phyloP scores from a whole-genome alignment of 2,329 filamentous ascomycete genomes.

The Neoscytalidium dimidiatum region DNA sequence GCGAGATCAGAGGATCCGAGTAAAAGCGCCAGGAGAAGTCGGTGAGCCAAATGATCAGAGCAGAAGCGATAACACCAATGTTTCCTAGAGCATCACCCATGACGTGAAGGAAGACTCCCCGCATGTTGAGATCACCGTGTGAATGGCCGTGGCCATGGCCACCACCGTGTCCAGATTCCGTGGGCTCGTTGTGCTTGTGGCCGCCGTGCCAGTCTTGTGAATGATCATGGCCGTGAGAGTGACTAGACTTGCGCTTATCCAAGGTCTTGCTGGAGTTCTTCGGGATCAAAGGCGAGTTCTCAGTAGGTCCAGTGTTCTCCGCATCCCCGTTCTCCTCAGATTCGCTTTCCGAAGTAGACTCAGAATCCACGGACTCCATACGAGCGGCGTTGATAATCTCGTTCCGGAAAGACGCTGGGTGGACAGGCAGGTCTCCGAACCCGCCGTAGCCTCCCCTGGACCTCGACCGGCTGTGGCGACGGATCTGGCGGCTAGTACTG shows the following conservation, averaged over 20 bases:
- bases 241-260: constrained; percentile 20
- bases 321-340: constrained; percentile 32
- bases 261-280: constrained; percentile 34
- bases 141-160: constrained; percentile 69
- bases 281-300: constrained; percentile 38
- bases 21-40: constrained; percentile 81
- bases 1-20: constrained; percentile 86
- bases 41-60: constrained; percentile 88
- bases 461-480: constrained; percentile 58
- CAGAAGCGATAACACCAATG: constrained; percentile 80
- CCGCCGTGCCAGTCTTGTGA: constrained; percentile 55
- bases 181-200: constrained; percentile 81
- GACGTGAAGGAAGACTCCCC: constrained; percentile 68
- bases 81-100: constrained; percentile 85
- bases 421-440: constrained; percentile 74
- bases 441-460: constrained; percentile 43
- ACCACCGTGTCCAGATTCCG: constrained; percentile 52
- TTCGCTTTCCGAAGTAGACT: constrained; percentile 58
- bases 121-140: constrained; percentile 93
- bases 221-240: constrained; percentile 28
- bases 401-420: constrained; percentile 87
- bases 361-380: constrained; percentile 56
- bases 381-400: constrained; percentile 86
- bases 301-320: constrained; percentile 46
- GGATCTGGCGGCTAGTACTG: background rate